A percentile compares a stretch with the other conserved stretches of the same genome.
These are phyloP conservation scores for Multifurca ochricompacta DNA, from an alignment of 768 basidiomycete species.

Conservation along the genomic window DNA sequence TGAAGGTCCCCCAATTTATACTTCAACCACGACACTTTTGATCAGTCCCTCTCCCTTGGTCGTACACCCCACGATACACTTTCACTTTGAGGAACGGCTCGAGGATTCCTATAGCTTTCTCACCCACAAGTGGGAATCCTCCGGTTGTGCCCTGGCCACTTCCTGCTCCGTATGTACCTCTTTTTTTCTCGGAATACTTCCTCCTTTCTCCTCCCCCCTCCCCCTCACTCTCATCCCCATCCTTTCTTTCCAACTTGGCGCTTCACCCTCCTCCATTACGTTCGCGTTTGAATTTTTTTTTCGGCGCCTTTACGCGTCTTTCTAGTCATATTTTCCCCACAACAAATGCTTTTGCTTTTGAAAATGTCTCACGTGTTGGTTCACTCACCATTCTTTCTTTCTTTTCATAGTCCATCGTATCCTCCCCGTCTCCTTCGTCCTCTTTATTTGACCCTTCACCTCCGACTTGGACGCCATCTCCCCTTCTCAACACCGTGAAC, in stretches of 20 bases:
- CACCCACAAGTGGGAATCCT: background rate
- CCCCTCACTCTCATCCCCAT: background rate
- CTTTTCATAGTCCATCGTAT: background rate
- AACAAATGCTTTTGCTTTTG: background rate
- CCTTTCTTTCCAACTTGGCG: background rate
- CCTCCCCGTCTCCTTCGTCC: background rate
- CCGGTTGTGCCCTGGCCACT: background rate
- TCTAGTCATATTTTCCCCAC: background rate
- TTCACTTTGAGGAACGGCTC: background rate
- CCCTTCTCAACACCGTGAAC: background rate
- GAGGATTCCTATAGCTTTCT: background rate
- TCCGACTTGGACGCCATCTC: conserved; percentile 1
- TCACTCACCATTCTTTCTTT: background rate
- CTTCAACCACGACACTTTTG: background rate
- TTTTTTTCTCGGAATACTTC: background rate
- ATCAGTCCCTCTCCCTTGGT: background rate
- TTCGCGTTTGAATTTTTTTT: background rate
- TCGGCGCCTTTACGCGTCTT: background rate
- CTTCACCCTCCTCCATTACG: background rate
- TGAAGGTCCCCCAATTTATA: conserved; percentile 3
- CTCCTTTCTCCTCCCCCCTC: no score
- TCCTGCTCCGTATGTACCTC: conserved; percentile 1
- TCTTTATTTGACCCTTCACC: background rate
- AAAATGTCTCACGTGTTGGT: background rate
- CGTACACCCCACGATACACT: background rate